Percentiles rank a stretch among this genome's conserved stretches.
Conservation (phyloP, 1,139 yeast species). For the Chernovozyma sophiae-reginae region DNA sequence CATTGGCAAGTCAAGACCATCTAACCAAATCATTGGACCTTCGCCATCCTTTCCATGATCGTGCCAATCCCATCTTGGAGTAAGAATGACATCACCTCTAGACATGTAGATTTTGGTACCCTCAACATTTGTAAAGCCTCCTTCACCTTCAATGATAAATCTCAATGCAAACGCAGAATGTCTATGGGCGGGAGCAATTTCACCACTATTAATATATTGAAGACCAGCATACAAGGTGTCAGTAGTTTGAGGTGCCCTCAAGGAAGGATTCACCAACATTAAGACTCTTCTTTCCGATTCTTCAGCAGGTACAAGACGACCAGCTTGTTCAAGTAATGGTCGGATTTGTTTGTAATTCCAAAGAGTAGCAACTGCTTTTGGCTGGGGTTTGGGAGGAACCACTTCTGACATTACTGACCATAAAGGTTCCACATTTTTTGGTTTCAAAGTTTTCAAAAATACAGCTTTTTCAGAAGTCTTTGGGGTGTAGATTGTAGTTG, state of each 20-base stretch:
- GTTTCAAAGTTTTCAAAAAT: conserved; percentile 11
- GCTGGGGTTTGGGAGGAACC: conserved; percentile 19
- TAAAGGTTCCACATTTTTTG: conserved; percentile 17
- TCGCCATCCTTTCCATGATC: conserved; percentile 20
- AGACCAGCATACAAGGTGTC: conserved; percentile 20
- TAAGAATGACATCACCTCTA: conserved; percentile 18
- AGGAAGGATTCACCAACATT: conserved; percentile 17
- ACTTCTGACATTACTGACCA: conserved; percentile 20
- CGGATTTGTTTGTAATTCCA: conserved; percentile 16
- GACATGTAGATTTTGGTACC: conserved; percentile 17
- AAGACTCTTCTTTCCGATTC: conserved; percentile 19
- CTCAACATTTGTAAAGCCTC: conserved; percentile 19
- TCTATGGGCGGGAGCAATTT: conserved; percentile 20
- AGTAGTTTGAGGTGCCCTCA: conserved; percentile 19
- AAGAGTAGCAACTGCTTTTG: conserved; percentile 15
- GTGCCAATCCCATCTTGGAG: conserved; percentile 22
- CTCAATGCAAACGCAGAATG: conserved; percentile 19
- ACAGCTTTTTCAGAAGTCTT: conserved; percentile 7
- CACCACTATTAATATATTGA: conserved; percentile 19
- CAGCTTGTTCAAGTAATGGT: conserved; percentile 16
- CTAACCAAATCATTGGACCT: conserved; percentile 22
- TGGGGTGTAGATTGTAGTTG: too few species aligned
- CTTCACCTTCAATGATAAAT: conserved; percentile 18
- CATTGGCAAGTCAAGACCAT: conserved; percentile 19
- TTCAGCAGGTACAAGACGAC: conserved; percentile 15